A percentile compares a stretch with the other conserved stretches of the same genome.
Conservation (phyloP, 1,284 basidiomycete species). For the Laetiporus sulphureus region DNA sequence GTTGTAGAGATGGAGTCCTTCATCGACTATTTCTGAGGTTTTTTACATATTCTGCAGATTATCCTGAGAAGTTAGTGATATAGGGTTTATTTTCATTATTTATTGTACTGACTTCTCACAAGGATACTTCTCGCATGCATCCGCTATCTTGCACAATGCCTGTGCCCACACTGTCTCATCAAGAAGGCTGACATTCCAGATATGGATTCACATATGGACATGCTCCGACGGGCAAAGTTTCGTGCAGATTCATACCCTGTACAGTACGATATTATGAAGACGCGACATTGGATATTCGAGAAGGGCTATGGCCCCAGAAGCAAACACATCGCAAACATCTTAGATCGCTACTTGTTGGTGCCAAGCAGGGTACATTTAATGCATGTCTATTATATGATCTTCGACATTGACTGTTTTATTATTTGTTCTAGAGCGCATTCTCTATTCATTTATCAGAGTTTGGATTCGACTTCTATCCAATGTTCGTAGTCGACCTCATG, state of each 20-base stretch:
- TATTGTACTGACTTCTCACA: background rate
- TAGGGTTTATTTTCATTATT: background rate
- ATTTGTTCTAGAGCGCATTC: slow-evolving; percentile 22
- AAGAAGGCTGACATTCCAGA: slow-evolving; percentile 10
- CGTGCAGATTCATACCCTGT: slow-evolving; percentile 4
- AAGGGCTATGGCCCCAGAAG: slow-evolving; percentile 6
- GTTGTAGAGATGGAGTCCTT: slow-evolving; percentile 12
- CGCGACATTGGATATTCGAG: slow-evolving; percentile 13
- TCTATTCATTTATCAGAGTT: slow-evolving; percentile 10
- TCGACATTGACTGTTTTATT: background rate
- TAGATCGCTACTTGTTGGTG: slow-evolving; percentile 8
- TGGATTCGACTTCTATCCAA: slow-evolving; percentile 23
- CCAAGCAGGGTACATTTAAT: slow-evolving; percentile 2
- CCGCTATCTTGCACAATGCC: slow-evolving; percentile 10
- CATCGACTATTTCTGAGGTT: slow-evolving; percentile 14
- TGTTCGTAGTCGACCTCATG: slow-evolving; percentile 30
- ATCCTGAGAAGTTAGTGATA: slow-evolving; percentile 20
- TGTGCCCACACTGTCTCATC: slow-evolving; percentile 27
- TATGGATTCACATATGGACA: slow-evolving; percentile 8
- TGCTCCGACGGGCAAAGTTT: background rate
- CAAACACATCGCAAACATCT: slow-evolving; percentile 5
- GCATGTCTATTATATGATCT: too few species aligned
- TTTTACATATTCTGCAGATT: slow-evolving; percentile 24
- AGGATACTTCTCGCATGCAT: slow-evolving; percentile 10
- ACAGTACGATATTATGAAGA: slow-evolving; percentile 1